These are phyloP conservation scores for Phytophthora rubi DNA, from an alignment of 352 stramenopile genomes.

Conservation along the genomic window DNA sequence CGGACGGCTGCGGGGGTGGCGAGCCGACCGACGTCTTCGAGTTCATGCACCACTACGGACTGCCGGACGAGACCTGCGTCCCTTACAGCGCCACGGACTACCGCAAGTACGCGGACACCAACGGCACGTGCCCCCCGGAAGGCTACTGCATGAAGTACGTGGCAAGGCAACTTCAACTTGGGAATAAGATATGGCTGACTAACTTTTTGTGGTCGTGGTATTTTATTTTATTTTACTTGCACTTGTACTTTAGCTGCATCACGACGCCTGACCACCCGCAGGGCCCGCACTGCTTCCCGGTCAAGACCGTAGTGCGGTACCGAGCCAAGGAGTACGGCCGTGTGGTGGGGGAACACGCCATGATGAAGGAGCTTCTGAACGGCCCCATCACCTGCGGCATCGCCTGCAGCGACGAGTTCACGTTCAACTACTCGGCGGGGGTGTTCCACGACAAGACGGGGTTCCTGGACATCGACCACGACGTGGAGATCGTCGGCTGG, in stretches of 20 bases:
- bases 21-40: conserved; percentile 81
- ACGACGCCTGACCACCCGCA: conserved; percentile 61
- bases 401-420: conserved; percentile 88
- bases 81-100: conserved; percentile 85
- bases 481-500: conserved; percentile 92
- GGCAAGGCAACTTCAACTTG: conserved; percentile 8
- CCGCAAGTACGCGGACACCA: conserved; percentile 67
- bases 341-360: conserved; percentile 68
- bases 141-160: conserved; percentile 89
- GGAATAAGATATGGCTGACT: not conserved
- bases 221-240: not conserved
- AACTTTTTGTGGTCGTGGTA: not conserved
- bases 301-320: conserved; percentile 82
- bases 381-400: conserved; percentile 95
- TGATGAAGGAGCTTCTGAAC: conserved; percentile 79
- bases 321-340: conserved; percentile 77
- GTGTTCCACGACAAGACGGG: conserved; percentile 91
- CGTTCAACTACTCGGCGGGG: conserved; percentile 92
- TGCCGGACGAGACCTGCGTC: conserved; percentile 81
- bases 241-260: conserved; percentile 58
- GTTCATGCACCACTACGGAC: conserved; percentile 77
- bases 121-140: conserved; percentile 72
- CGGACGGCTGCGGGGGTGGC: conserved; percentile 66
- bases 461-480: conserved; percentile 87
- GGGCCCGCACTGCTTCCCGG: conserved; percentile 63